Percentiles rank a stretch among this genome's conserved stretches.
Conservation (phyloP, 139 green algal species). For the Chlorella sp. region DNA sequence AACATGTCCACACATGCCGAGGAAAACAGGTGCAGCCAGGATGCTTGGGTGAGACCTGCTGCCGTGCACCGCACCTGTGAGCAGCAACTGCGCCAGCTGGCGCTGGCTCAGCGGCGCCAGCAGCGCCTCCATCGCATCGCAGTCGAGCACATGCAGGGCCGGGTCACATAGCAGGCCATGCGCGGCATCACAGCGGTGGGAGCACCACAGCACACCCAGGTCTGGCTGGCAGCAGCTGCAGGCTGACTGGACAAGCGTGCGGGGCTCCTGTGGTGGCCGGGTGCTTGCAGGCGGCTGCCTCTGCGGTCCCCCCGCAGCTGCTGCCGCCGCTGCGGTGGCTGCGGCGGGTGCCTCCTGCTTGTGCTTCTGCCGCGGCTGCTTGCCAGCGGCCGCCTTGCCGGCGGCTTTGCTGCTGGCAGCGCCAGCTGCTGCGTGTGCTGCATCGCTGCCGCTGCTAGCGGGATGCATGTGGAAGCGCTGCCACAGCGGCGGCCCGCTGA, state of each 20-base stretch:
- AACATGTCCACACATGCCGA: too few relatives aligned
- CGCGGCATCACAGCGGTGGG: slow-evolving; percentile 1
- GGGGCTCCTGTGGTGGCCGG: background rate
- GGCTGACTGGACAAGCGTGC: background rate
- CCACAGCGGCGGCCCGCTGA: background rate
- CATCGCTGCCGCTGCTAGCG: background rate
- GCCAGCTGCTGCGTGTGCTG: background rate
- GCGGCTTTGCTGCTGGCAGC: background rate
- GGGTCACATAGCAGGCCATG: background rate
- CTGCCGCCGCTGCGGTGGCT: background rate
- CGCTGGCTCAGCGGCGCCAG: slow-evolving; percentile 4
- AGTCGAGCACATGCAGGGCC: slow-evolving; percentile 19
- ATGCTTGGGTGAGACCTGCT: background rate
- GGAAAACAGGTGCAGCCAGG: background rate
- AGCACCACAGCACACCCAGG: slow-evolving; percentile 6
- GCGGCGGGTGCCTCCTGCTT: background rate
- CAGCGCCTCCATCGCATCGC: slow-evolving; percentile 11
- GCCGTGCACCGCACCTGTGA: background rate
- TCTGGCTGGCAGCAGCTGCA: slow-evolving; percentile 12
- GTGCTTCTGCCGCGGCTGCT: background rate
- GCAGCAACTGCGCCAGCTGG: slow-evolving; percentile 22
- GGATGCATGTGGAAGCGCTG: background rate
- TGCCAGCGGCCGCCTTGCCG: background rate
- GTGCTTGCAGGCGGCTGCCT: background rate
- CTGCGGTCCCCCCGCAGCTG: background rate